Percentiles rank a stretch among this genome's conserved stretches.
Conservation (phyloP, 2,329 filamentous ascomycete species). For the Arthroderma sp. region DNA sequence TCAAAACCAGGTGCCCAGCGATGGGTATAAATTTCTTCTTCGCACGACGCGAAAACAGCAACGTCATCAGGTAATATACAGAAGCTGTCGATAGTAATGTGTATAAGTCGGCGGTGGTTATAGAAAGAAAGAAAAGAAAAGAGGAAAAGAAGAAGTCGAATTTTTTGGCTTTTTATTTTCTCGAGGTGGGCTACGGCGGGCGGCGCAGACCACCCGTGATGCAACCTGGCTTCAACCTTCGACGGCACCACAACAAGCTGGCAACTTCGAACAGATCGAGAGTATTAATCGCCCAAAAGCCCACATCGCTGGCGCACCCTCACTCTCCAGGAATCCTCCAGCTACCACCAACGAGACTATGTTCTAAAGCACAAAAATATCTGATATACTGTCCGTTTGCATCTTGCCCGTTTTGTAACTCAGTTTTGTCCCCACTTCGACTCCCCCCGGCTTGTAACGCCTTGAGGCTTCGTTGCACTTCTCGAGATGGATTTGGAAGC, state of each 20-base stretch:
- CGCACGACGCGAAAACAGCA: slow-evolving; percentile 58
- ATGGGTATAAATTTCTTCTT: slow-evolving; percentile 48
- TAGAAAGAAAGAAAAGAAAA: slow-evolving; percentile 25
- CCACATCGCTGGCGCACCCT: too few species aligned
- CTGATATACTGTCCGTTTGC: too few species aligned
- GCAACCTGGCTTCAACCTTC: slow-evolving; percentile 33
- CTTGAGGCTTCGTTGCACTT: too few species aligned
- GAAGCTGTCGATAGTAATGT: slow-evolving; percentile 50
- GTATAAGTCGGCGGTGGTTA: slow-evolving; percentile 41
- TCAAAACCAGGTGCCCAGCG: slow-evolving; percentile 60
- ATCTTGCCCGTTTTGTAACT: too few species aligned
- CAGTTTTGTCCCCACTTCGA: too few species aligned
- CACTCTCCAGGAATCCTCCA: too few species aligned
- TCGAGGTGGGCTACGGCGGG: slow-evolving; percentile 19
- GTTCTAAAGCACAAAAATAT: neutral
- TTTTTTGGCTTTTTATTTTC: slow-evolving; percentile 8
- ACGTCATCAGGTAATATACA: slow-evolving; percentile 32
- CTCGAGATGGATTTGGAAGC: slow-evolving; percentile 75
- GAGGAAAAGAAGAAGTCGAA: slow-evolving; percentile 17
- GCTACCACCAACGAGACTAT: slow-evolving; percentile 3
- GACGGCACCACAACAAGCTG: slow-evolving; percentile 3
- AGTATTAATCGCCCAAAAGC: too few species aligned
- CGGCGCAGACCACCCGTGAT: slow-evolving; percentile 24
- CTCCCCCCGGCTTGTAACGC: too few species aligned
- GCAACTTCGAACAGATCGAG: neutral